Percentiles rank a stretch among this genome's conserved stretches.
Conservation (phyloP, 768 basidiomycete genomes). For the Xanthoconium purpureum region DNA sequence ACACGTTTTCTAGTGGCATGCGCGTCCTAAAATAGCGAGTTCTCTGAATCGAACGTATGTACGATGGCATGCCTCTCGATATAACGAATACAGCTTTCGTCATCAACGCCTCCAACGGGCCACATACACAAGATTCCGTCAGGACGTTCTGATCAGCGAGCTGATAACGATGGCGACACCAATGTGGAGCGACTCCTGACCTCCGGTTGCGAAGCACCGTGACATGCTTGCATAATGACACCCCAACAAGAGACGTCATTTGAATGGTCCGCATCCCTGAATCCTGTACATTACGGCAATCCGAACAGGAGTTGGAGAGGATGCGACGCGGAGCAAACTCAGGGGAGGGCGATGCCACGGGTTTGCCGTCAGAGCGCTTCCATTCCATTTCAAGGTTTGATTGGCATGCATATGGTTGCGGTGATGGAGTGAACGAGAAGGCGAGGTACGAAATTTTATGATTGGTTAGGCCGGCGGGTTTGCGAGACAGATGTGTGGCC, state of each 20-base stretch:
- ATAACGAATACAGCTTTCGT: conserved; percentile 5
- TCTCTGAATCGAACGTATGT: neutral
- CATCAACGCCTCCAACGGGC: neutral
- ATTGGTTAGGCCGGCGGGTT: conserved; percentile 1
- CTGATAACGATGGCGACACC: conserved; percentile 11
- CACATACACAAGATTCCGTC: conserved; percentile 5
- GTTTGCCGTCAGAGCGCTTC: conserved; percentile 15
- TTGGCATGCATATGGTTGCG: conserved; percentile 17
- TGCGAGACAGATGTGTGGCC: neutral
- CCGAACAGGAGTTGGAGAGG: neutral
- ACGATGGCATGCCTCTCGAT: neutral
- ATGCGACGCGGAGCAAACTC: neutral
- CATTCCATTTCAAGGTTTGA: conserved; percentile 28
- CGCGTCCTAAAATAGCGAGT: neutral
- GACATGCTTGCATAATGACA: neutral
- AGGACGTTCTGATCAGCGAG: conserved; percentile 6
- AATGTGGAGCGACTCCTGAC: too few species aligned
- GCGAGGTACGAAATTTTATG: conserved; percentile 1
- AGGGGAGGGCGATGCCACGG: neutral
- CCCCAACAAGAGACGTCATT: neutral
- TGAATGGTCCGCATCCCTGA: neutral
- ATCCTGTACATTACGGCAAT: neutral
- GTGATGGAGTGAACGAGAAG: conserved; percentile 16
- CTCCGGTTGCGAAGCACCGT: neutral
- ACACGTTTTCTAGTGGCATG: conserved; percentile 4